Conservation (phyloP, 768 basidiomycete species). For the Pleurotus djamor region DNA sequence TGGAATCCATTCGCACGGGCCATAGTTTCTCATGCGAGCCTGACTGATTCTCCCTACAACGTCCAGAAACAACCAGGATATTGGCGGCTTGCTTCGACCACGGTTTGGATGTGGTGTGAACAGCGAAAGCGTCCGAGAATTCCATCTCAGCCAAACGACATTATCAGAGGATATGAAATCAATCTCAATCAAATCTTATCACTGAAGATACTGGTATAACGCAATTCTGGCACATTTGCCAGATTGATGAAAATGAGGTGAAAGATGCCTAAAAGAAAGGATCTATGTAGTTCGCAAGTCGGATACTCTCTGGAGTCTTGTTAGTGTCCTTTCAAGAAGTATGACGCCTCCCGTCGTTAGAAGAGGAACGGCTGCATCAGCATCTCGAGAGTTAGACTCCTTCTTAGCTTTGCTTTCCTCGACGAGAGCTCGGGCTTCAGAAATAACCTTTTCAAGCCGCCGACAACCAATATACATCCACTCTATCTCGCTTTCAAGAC, state of each 20-base stretch:
- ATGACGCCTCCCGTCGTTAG: slow-evolving; percentile 80
- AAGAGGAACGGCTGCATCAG: slow-evolving; percentile 63
- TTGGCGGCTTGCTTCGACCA: background rate
- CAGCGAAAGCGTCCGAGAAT: too few species aligned
- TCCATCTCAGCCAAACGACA: too few species aligned
- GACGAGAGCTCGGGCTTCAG: slow-evolving; percentile 60
- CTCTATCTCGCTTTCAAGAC: slow-evolving; percentile 68
- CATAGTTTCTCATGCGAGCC: background rate
- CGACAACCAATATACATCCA: slow-evolving; percentile 69
- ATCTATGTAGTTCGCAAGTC: background rate
- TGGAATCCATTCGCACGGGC: slow-evolving; percentile 1
- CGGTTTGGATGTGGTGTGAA: too few species aligned
- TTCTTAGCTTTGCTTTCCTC: slow-evolving; percentile 53
- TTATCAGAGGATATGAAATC: too few species aligned
- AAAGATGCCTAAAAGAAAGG: too few species aligned
- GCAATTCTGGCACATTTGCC: too few species aligned
- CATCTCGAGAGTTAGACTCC: slow-evolving; percentile 24
- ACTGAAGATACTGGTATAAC: too few species aligned
- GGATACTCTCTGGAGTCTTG: slow-evolving; percentile 52
- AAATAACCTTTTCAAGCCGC: slow-evolving; percentile 67
- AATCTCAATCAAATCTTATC: too few species aligned
- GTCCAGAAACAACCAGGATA: background rate
- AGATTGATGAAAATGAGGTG: too few species aligned
- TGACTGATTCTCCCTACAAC: background rate
- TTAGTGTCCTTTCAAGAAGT: slow-evolving; percentile 71